Evolutionary conservation across 257 asterid genomes (phyloP).

Genomic region (Przewalskia tangutica): DNA sequence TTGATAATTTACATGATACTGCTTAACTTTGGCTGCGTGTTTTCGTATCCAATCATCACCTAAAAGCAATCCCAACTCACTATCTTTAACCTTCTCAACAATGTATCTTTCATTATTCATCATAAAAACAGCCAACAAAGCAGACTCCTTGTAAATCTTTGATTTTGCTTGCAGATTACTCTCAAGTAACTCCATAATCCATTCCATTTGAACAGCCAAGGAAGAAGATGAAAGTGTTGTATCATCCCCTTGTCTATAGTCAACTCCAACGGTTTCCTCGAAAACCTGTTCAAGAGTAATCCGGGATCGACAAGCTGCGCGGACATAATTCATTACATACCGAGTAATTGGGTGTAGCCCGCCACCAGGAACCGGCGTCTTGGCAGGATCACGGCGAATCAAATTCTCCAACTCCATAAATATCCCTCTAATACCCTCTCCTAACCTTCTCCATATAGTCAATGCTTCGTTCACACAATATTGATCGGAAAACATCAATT

Average conservation of each 20-base stretch:
- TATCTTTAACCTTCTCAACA: conserved; percentile 56
- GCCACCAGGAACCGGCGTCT: conserved; percentile 83
- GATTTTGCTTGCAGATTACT: conserved; percentile 88
- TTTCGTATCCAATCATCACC: conserved; percentile 91
- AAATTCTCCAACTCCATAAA: conserved; percentile 93
- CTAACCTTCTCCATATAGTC: conserved; percentile 78
- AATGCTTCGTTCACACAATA: conserved; percentile 74
- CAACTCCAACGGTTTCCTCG: conserved; percentile 31
- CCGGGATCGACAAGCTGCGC: conserved; percentile 87
- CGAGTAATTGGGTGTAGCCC: conserved; percentile 91
- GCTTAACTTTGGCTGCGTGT: conserved; percentile 58
- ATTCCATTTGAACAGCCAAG: conserved; percentile 59
- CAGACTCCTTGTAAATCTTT: conserved; percentile 63
- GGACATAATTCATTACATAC: conserved; percentile 90
- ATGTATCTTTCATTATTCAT: conserved; percentile 89
- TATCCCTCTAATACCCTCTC: conserved; percentile 78
- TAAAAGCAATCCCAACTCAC: conserved; percentile 63
- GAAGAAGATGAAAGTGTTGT: conserved; percentile 43
- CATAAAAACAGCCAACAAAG: conserved; percentile 69
- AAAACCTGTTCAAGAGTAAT: conserved; percentile 74
- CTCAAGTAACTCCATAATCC: conserved; percentile 94
- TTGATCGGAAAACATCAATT: conserved; percentile 70
- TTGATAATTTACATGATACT: conserved; percentile 72
- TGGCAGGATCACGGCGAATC: conserved; percentile 85
- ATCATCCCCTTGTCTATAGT: conserved; percentile 15